Evolutionary conservation across 805 yeast genomes (phyloP), one percentile per base, ranked within the genome.

Genomic region (Diddensiella transvaalensis): DNA sequence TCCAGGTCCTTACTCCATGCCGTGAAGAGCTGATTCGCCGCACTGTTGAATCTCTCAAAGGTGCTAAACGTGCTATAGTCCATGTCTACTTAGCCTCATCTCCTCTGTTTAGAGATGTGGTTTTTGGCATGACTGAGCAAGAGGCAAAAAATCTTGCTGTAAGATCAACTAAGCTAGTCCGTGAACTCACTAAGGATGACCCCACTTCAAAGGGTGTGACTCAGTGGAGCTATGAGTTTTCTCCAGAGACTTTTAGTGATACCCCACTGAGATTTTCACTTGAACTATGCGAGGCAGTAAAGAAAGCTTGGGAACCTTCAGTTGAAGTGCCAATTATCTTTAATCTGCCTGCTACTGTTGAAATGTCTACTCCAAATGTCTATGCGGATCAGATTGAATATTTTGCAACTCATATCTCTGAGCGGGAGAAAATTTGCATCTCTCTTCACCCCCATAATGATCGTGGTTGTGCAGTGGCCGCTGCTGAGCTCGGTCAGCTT

Each of bases 401-500:
- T 64, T 85, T 85, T 59, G 63, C 79, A 42, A 78, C 77, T 13
- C 69, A 78, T 52, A 77, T 85, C 48, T 58, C 78, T 41, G 77
- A 85, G 54, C 78, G 95, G 55, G 86, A 83, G 48, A 82, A 75
- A 55, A 77, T 86, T 21, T 80, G 87, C 58, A 77, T 85, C 44
- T 85, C 93, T 11, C 75, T 86, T 48, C 95, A 85, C 65, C 86
- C 88, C 26, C 95, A 85, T 67, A 85, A 85, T 58, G 93, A 85
- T 68, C 76, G 95, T 60, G 95, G 95, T 19, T 85, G 91, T 64
- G 90, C 86, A 11, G 90, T 85, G n/a, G 93, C 91, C 8, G 93
- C 50, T 30, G 83, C 89, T 2, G 95, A 85, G 67, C 75, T 85
- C 48, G 95, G 86, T 40, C 82, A 80, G 60, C 60, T 85, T 67